Conservation (phyloP, 2,329 filamentous ascomycete species). For the Colletotrichum tofieldiae region DNA sequence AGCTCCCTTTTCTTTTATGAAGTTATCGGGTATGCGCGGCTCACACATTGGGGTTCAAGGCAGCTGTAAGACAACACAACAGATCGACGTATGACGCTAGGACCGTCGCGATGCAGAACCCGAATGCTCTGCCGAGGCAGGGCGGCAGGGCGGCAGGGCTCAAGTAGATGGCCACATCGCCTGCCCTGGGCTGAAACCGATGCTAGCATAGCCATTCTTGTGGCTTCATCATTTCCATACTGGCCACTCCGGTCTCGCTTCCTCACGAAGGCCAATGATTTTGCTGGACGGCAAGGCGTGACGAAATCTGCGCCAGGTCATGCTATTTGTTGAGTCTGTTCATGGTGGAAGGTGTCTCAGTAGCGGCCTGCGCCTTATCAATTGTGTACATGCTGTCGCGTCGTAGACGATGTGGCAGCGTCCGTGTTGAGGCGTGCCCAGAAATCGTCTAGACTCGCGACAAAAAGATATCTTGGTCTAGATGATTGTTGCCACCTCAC, state of each 20-base stretch:
- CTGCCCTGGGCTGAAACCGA: conserved; percentile 34
- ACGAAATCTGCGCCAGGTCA: conserved; percentile 11
- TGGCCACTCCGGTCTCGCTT: conserved; percentile 38
- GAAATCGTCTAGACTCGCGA: conserved; percentile 14
- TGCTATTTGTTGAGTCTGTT: conserved; percentile 29
- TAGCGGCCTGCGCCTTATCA: conserved; percentile 27
- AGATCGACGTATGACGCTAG: conserved; percentile 35
- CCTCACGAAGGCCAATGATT: conserved; percentile 4
- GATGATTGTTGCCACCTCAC: conserved; percentile 37
- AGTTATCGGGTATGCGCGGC: conserved; percentile 30
- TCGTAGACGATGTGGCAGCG: conserved; percentile 13
- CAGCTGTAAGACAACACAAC: conserved; percentile 33
- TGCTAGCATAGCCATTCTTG: conserved; percentile 24
- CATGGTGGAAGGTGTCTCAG: conserved; percentile 35
- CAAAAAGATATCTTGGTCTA: conserved; percentile 19
- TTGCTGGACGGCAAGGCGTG: conserved; percentile 9
- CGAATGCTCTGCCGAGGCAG: conserved; percentile 6
- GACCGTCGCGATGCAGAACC: conserved; percentile 36
- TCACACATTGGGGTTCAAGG: conserved; percentile 20
- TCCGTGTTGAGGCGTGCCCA: conserved; percentile 20
- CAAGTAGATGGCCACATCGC: conserved; percentile 9
- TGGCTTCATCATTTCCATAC: conserved; percentile 35
- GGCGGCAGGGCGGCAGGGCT: conserved; percentile 11
- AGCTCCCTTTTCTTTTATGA: conserved; percentile 12
- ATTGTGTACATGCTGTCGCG: conserved; percentile 38